phyloP scores from a whole-genome alignment of 169 alveolate genomes.

The Cryptosporidium ubiquitum region DNA sequence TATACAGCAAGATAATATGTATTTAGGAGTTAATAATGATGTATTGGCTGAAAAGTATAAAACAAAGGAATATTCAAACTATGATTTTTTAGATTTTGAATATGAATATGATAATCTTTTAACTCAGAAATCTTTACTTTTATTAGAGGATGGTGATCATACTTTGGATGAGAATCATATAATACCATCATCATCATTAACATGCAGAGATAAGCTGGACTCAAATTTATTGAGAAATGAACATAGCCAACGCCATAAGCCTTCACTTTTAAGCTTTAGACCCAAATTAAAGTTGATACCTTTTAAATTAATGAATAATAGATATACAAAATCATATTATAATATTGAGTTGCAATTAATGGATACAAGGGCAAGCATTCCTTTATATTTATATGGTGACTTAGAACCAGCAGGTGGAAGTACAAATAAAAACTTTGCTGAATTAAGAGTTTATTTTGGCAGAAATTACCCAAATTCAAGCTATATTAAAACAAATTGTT shows the following conservation, averaged over 20 bases:
- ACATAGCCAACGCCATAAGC: neutral
- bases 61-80: neutral
- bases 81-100: neutral
- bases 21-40: neutral
- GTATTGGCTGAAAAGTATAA: neutral
- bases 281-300: neutral
- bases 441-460: constrained; percentile 11
- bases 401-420: neutral
- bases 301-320: neutral
- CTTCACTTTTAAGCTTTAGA: neutral
- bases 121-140: neutral
- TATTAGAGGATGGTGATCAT: neutral
- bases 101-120: neutral
- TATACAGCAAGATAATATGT: neutral
- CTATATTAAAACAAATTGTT: constrained; percentile 11
- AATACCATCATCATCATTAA: too few relatives aligned
- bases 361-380: constrained; percentile 18
- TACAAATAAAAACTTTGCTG: neutral
- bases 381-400: constrained; percentile 52
- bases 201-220: neutral
- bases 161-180: neutral
- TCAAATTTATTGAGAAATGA: too few relatives aligned
- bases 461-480: constrained; percentile 6
- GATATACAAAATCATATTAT: neutral
- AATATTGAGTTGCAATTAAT: constrained; percentile 44